These are phyloP conservation scores for Galerina sulciceps DNA, from an alignment of 768 basidiomycete genomes.

Conservation along the genomic window DNA sequence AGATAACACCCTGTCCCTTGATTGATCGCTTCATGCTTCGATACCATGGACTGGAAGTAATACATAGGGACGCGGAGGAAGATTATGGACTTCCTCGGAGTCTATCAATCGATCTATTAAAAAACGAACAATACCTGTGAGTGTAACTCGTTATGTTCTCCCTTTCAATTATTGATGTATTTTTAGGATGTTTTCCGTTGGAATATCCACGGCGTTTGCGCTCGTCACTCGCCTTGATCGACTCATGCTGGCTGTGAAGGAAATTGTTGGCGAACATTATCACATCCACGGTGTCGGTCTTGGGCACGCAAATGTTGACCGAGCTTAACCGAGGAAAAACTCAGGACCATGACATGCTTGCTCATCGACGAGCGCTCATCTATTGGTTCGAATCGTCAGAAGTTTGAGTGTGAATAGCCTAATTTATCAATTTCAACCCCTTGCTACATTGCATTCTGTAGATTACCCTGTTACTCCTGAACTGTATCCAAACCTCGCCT, in stretches of 20 bases:
- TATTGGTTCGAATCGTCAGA: too few relatives aligned
- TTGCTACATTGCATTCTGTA: too few relatives aligned
- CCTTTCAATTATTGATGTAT: neutral
- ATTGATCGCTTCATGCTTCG: conserved; percentile 50
- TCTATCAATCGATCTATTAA: conserved; percentile 73
- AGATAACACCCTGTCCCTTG: conserved; percentile 82
- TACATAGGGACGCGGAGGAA: conserved; percentile 73
- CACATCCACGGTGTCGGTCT: conserved; percentile 74
- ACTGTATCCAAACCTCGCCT: too few relatives aligned
- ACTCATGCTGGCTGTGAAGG: conserved; percentile 82
- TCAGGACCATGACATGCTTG: too few relatives aligned
- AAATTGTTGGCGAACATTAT: conserved; percentile 86
- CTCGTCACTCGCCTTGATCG: conserved; percentile 77
- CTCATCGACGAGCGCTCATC: too few relatives aligned
- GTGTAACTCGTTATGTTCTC: conserved; percentile 28
- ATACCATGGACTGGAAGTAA: conserved; percentile 66
- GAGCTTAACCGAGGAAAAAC: too few relatives aligned
- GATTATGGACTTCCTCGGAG: conserved; percentile 74
- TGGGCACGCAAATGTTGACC: neutral
- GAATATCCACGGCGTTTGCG: conserved; percentile 68
- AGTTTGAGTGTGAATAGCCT: too few relatives aligned
- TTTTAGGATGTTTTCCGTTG: conserved; percentile 69
- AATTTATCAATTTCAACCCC: too few relatives aligned
- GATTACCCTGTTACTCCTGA: too few relatives aligned
- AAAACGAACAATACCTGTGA: conserved; percentile 80